Percentiles rank a stretch among this genome's conserved stretches.
Evolutionary conservation across 140 eudicot species (phyloP).

Genomic region (Cichorium intybus): DNA sequence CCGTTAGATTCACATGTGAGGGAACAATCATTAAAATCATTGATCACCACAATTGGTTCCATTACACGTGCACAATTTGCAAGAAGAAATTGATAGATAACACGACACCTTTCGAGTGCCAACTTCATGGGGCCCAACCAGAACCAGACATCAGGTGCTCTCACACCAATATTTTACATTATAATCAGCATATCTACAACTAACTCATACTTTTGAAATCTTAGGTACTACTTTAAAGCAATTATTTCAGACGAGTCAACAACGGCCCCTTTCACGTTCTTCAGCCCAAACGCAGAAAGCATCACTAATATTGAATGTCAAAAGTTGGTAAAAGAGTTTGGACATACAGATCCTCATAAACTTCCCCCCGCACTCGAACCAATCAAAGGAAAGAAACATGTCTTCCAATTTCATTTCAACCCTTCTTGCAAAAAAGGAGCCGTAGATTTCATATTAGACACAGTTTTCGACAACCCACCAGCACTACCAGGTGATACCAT

Average conservation of each 20-base stretch:
- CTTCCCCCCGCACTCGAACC: neutral
- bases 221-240: neutral
- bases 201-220: neutral
- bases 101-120: neutral
- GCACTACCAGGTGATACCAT: too few relatives aligned
- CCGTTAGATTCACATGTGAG: neutral
- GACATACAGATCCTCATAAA: too few relatives aligned
- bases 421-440: slow-evolving; percentile 1
- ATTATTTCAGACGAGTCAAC: neutral
- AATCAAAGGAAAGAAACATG: neutral
- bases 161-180: neutral
- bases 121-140: neutral
- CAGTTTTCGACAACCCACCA: too few relatives aligned
- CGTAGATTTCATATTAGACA: neutral
- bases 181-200: neutral
- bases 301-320: neutral
- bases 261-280: neutral
- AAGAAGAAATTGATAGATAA: neutral
- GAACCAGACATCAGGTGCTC: neutral
- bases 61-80: neutral
- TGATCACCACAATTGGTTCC: too few relatives aligned
- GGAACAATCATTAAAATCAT: too few relatives aligned
- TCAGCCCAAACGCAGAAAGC: neutral
- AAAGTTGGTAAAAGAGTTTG: too few relatives aligned
- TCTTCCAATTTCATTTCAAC: neutral